phyloP scores from a whole-genome alignment of 2,329 filamentous ascomycete species.

The Fusarium subtropicale region DNA sequence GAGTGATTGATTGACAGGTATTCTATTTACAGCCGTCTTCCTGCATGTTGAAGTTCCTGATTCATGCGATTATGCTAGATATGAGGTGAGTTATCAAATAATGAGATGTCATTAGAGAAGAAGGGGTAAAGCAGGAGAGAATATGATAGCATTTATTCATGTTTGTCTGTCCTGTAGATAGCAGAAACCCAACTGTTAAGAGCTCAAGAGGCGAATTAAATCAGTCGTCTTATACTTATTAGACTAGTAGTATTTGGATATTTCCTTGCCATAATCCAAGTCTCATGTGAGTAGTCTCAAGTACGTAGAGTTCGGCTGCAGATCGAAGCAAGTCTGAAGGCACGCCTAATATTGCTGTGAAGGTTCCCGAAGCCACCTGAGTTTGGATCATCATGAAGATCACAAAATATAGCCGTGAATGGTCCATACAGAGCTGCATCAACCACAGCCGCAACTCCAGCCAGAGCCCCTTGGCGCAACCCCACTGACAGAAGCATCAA shows the following conservation, averaged over 20 bases:
- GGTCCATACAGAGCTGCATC: not conserved
- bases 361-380: not conserved
- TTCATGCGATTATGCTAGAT: not conserved
- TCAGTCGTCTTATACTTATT: not conserved
- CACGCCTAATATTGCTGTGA: not conserved
- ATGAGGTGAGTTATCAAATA: not conserved
- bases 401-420: not conserved
- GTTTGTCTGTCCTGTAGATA: not conserved
- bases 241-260: not conserved
- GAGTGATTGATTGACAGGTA: constrained; percentile 9
- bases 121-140: not conserved
- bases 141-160: not conserved
- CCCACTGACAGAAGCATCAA: not conserved
- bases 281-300: not conserved
- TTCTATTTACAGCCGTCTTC: constrained; percentile 4
- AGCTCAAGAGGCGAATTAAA: not conserved
- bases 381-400: not conserved
- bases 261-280: not conserved
- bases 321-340: not conserved
- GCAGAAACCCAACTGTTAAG: not conserved
- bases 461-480: not conserved
- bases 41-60: not conserved
- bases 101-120: not conserved
- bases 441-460: not conserved
- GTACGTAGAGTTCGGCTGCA: not conserved